Conservation (phyloP, 331 rosid species). For the Spiraea crenata region DNA sequence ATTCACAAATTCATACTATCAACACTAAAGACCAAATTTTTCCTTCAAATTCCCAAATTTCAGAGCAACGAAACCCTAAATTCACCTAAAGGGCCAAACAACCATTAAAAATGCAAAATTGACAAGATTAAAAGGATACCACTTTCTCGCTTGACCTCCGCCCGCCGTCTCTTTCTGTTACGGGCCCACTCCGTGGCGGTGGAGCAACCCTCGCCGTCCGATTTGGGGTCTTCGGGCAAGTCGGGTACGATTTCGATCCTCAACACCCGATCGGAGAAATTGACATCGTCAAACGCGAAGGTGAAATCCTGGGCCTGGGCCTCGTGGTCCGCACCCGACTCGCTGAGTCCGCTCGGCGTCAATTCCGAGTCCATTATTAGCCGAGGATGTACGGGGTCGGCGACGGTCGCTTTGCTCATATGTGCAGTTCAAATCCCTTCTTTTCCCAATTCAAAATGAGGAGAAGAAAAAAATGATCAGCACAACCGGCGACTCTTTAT, state of each 20-base stretch:
- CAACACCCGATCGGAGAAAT: constrained; percentile 47
- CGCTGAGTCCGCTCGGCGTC: constrained; percentile 3
- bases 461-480: background rate
- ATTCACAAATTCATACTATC: no score
- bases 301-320: constrained; percentile 25
- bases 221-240: constrained; percentile 5
- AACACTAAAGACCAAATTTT: background rate
- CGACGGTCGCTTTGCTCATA: constrained; percentile 14
- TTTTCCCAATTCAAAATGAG: background rate
- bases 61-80: background rate
- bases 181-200: constrained; percentile 29
- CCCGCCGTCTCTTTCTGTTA: constrained; percentile 43
- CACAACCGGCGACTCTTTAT: background rate
- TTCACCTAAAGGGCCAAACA: background rate
- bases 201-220: constrained; percentile 19
- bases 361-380: constrained; percentile 14
- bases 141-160: constrained; percentile 14
- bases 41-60: background rate
- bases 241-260: constrained; percentile 38
- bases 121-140: constrained; percentile 20
- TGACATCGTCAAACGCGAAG: constrained; percentile 45
- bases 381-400: constrained; percentile 13
- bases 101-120: background rate
- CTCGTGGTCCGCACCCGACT: background rate
- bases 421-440: constrained; percentile 15